Percentiles rank a stretch among this genome's conserved stretches.
phyloP scores from a whole-genome alignment of 2,329 filamentous ascomycete genomes.

The Penicillium sp. region DNA sequence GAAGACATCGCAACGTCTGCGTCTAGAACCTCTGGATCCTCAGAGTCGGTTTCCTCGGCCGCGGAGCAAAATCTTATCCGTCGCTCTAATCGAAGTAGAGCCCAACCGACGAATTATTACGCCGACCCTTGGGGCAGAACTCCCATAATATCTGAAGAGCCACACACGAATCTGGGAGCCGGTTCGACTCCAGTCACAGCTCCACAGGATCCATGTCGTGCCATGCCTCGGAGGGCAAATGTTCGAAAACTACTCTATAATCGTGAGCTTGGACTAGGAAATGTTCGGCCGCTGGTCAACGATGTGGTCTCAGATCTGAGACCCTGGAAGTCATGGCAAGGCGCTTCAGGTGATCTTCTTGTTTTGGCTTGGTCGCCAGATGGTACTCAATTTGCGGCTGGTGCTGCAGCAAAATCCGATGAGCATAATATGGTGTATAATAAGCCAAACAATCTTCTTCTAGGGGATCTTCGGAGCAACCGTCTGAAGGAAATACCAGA shows the following conservation, averaged over 20 bases:
- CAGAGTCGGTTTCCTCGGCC: neutral
- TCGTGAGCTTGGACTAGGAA: slow-evolving; percentile 29
- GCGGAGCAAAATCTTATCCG: slow-evolving; percentile 11
- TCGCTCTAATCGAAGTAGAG: slow-evolving; percentile 30
- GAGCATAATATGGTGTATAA: slow-evolving; percentile 59
- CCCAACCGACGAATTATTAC: slow-evolving; percentile 34
- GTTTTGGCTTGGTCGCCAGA: slow-evolving; percentile 55
- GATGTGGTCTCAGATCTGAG: slow-evolving; percentile 41
- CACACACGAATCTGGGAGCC: neutral
- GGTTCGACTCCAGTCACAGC: neutral
- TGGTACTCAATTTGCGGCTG: slow-evolving; percentile 54
- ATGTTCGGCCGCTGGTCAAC: slow-evolving; percentile 14
- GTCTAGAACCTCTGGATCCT: neutral
- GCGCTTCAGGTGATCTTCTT: slow-evolving; percentile 57
- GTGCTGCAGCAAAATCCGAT: slow-evolving; percentile 55
- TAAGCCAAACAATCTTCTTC: slow-evolving; percentile 53
- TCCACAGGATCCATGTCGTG: neutral
- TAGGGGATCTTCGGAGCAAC: slow-evolving; percentile 47
- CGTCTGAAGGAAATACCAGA: slow-evolving; percentile 52
- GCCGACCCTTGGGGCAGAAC: slow-evolving; percentile 11
- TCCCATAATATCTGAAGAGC: slow-evolving; percentile 13
- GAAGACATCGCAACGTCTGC: neutral
- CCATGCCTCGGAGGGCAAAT: neutral
- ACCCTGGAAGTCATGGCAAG: slow-evolving; percentile 50
- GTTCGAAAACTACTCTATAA: slow-evolving; percentile 23